Evolutionary conservation across 2,329 filamentous ascomycete genomes (phyloP).

Genomic region (Cladophialophora carrionii): DNA sequence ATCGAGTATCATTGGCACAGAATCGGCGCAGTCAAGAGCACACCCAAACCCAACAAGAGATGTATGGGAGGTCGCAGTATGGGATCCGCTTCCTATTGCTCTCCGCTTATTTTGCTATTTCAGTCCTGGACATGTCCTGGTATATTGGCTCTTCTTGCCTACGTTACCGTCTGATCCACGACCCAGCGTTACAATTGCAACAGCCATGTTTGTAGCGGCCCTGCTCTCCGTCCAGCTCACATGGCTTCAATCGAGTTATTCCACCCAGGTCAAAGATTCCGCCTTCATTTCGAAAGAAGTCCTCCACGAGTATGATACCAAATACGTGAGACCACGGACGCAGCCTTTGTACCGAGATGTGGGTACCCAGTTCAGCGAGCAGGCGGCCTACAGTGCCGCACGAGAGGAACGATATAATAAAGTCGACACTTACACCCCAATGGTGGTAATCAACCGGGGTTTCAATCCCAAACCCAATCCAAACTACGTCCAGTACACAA

Average conservation of each 20-base stretch:
- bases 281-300: constrained; percentile 87
- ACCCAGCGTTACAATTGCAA: constrained; percentile 84
- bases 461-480: constrained; percentile 84
- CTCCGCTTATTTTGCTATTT: constrained; percentile 85
- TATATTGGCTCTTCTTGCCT: constrained; percentile 88
- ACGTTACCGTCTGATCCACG: constrained; percentile 73
- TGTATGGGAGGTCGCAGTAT: constrained; percentile 92
- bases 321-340: constrained; percentile 89
- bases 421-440: constrained; percentile 66
- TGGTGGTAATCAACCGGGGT: constrained; percentile 68
- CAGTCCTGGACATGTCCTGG: constrained; percentile 87
- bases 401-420: constrained; percentile 54
- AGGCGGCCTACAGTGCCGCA: constrained; percentile 44
- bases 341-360: constrained; percentile 78
- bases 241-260: constrained; percentile 72
- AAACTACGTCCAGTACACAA: constrained; percentile 71
- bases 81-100: constrained; percentile 87
- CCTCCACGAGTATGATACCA: constrained; percentile 91
- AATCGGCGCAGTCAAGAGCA: constrained; percentile 77
- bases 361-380: constrained; percentile 71
- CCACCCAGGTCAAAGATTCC: constrained; percentile 82
- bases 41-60: constrained; percentile 81
- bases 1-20: constrained; percentile 66
- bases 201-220: constrained; percentile 73
- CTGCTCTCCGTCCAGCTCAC: constrained; percentile 78